phyloP scores from a whole-genome alignment of 2,329 filamentous ascomycete species.

The Gnomoniopsis smithogilvyi region DNA sequence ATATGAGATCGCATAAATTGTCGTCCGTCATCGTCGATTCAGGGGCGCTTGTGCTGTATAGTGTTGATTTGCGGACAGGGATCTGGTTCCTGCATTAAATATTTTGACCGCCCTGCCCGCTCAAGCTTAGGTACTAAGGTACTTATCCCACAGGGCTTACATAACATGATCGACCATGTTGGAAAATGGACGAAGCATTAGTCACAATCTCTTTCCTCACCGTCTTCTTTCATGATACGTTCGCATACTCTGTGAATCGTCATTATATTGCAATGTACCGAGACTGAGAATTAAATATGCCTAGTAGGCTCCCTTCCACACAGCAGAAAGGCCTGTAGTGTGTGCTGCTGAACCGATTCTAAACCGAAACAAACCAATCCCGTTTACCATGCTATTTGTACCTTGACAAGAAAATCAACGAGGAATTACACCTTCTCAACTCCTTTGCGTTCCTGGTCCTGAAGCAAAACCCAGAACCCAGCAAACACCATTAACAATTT shows the following conservation, averaged over 20 bases:
- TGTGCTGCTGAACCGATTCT: conserved; percentile 7
- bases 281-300: conserved; percentile 19
- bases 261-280: neutral
- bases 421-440: conserved; percentile 9
- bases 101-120: neutral
- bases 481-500: conserved; percentile 1
- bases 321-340: conserved; percentile 7
- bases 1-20: conserved; percentile 16
- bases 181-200: too few species aligned
- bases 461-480: conserved; percentile 15
- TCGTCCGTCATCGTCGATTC: neutral
- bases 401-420: conserved; percentile 11
- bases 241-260: neutral
- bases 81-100: conserved; percentile 4
- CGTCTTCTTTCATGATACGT: neutral
- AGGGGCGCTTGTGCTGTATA: neutral
- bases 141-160: too few species aligned
- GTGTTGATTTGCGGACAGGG: conserved; percentile 1
- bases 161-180: too few species aligned
- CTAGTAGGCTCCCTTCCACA: conserved; percentile 3
- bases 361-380: conserved; percentile 10
- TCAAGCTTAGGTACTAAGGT: neutral
- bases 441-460: neutral
- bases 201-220: too few species aligned
- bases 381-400: conserved; percentile 16